Evolutionary conservation across 371 early-diverging fungal species (phyloP), one percentile per base, ranked within the genome.

Genomic region (Mucor lusitanicus): DNA sequence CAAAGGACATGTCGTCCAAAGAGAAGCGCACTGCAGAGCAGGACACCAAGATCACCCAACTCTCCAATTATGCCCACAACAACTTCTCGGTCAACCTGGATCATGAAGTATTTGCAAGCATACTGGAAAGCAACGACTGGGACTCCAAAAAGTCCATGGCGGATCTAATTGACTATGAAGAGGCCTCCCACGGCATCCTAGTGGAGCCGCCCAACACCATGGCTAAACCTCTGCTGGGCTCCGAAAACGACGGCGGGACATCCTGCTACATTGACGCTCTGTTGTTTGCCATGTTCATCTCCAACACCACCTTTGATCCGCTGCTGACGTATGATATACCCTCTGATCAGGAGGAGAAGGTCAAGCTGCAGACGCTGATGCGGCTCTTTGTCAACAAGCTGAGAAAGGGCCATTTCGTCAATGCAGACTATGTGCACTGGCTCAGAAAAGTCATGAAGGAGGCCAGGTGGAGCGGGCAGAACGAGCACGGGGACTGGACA

Each of bases 271-370:
- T 87, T 57, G 88, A 86, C 77, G 74, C 76, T 35, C 42, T 71
- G 3, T 65, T 87, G 27, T 87, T 87, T 71, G 85, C 86, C 59
- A 87, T 87, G 88, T 87, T 77, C 62, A 83, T 83, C 1, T 73
- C 79, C 8, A 73, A 79, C 23, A 79, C 82, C 0, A 73, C 82
- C 0, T 87, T 86, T 66, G 88, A 87, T 56, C 74, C 77, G 5
- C 44, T 76, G 1, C 40, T 76, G 8, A 70, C 66, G 7, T 70
- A 65, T 46, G 70, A 72, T 46, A 70, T 70, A 12, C 48, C 69
- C 1, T 11, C 55, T 5, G 61, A 48, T 5, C 40, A 65, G 15
- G 64, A 71, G 11, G 60, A 57, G 19, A 75, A 74, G 28, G 50
- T 63, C 27, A 70, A 75, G 28, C 48, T 87, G n/a, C 88, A 85